phyloP scores from a whole-genome alignment of 75 land plant genomes.

The Pseudotsuga menziesii region DNA sequence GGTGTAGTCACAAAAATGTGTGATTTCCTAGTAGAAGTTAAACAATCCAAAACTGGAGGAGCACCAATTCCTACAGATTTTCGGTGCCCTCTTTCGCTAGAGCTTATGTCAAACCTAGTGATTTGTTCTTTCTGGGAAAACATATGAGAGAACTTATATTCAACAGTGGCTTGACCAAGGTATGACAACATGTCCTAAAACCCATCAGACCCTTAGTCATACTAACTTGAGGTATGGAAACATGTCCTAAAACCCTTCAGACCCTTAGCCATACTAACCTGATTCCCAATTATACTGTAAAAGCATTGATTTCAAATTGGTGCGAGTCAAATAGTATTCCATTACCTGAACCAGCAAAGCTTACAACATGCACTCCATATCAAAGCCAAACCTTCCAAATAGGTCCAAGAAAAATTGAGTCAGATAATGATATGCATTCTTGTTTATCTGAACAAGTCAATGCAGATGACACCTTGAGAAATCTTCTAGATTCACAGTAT shows the following conservation, averaged over 20 bases:
- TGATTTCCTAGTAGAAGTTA: conserved; percentile 13
- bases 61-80: conserved; percentile 19
- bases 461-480: not conserved
- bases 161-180: conserved; percentile 31
- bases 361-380: not conserved
- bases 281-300: conserved; percentile 24
- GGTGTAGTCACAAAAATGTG: conserved; percentile 8
- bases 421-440: not conserved
- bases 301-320: conserved; percentile 22
- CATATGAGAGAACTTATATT: conserved; percentile 28
- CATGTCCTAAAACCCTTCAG: conserved; percentile 28
- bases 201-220: no score
- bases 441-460: not conserved
- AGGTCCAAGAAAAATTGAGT: not conserved
- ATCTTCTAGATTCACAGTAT: not conserved
- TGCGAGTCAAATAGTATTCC: conserved; percentile 19
- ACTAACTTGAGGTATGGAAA: no score
- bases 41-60: conserved; percentile 14
- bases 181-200: conserved; percentile 25
- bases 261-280: conserved; percentile 8
- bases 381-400: not conserved
- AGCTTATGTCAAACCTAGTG: conserved; percentile 31
- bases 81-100: conserved; percentile 26
- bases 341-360: conserved; percentile 10
- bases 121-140: conserved; percentile 26